Conservation (phyloP, 495 filamentous ascomycete genomes). For the Trichoderma gamsii region DNA sequence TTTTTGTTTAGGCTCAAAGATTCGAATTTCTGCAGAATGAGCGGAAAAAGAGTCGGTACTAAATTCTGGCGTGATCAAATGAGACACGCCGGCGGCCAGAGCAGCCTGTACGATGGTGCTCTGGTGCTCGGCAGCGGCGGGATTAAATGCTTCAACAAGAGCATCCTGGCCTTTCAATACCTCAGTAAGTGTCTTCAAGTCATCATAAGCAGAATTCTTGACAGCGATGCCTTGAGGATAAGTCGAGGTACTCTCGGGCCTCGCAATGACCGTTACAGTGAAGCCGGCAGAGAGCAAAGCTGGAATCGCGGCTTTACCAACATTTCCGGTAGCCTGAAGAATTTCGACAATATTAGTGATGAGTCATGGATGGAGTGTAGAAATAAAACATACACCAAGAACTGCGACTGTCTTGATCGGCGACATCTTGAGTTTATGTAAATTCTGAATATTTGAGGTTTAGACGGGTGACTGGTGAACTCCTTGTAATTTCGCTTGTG, state of each 20-base stretch:
- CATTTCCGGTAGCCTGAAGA: not conserved
- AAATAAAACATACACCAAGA: not conserved
- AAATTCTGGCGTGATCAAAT: not conserved
- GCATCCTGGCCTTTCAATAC: not conserved
- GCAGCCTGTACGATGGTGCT: not conserved
- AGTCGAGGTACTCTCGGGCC: not conserved
- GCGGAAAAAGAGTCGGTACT: not conserved
- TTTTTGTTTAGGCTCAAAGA: conserved; percentile 7
- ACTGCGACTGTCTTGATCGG: not conserved
- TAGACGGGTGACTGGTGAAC: too few species aligned
- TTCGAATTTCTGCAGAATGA: not conserved
- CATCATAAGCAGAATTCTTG: not conserved
- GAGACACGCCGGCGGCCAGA: not conserved
- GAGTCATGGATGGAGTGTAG: too few species aligned
- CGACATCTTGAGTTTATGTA: not conserved
- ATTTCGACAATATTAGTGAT: not conserved
- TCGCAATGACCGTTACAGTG: not conserved
- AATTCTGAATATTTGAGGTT: not conserved
- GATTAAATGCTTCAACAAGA: not conserved
- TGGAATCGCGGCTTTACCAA: not conserved
- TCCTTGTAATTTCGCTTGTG: too few species aligned
- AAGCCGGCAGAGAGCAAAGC: conserved; percentile 1
- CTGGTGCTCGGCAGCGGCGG: not conserved
- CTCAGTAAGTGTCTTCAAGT: not conserved
- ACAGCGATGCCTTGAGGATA: not conserved